Evolutionary conservation across 345 rosid genomes (phyloP), one percentile per base, ranked within the genome.

Genomic region (Pugionium dolabratum): DNA sequence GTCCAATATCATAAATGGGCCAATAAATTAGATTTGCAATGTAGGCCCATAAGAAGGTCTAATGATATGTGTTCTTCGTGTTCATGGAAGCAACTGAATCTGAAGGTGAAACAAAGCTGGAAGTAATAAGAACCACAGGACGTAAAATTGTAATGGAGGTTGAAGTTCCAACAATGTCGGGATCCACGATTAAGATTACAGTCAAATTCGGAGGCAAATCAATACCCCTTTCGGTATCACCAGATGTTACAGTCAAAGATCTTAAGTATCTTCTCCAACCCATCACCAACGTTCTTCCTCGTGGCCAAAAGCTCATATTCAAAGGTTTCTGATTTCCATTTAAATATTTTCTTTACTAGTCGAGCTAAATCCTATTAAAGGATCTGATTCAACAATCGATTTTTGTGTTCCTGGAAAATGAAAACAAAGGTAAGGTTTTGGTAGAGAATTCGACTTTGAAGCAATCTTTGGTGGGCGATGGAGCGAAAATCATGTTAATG

Each of bases 251-350:
- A 4, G 55, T 82, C 70, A 78, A 79, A 76, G 83, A 82, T 33
- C 76, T 93, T 28, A 93, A 93, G 72, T 76, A 80, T 39, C 83
- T 79, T 66, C 93, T 89, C 34, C 91, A 86, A 69, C 82, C 96
- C 7, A 84, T 86, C 81, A 93, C 98, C 68, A 76, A 89, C 54
- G 97, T 93, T 64, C 97, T 93, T 69, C 87, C 97, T 40, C 97
- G 97, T 9, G 98, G 98, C 34, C 98, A 89, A 69, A 89, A 85
- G 78, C 88, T 92, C 80, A 92, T 92, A 66, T 87, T 70, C 69
- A 89, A 86, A 81, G 98, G 96, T 92, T 34, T 34, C 25, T 58
- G 6, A 37, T 9, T 31, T 2, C 9, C 39, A 7, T 58, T 59
- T 26, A 1, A 36, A 25, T 6, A 4, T 0, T 4, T 8, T 30